Evolutionary conservation across 1,139 yeast genomes (phyloP).

Genomic region (Pichia sp.): DNA sequence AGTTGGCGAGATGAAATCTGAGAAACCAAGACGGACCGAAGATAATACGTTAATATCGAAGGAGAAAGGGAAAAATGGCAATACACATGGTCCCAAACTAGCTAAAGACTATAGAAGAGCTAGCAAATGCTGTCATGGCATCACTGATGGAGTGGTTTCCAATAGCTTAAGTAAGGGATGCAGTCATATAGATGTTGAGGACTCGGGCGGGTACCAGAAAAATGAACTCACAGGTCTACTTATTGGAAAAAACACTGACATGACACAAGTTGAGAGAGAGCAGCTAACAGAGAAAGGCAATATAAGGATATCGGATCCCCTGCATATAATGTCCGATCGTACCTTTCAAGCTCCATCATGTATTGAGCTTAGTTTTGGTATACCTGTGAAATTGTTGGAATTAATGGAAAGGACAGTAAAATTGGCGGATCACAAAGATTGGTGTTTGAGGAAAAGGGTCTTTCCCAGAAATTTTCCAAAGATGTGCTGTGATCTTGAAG

Average conservation of each 20-base stretch:
- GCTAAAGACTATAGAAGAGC: too few species aligned
- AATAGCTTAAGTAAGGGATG: too few species aligned
- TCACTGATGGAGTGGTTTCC: too few species aligned
- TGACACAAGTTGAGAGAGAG: constrained; percentile 14
- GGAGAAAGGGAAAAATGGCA: too few species aligned
- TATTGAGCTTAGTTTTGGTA: constrained; percentile 40
- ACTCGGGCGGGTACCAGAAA: constrained; percentile 17
- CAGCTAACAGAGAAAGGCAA: constrained; percentile 8
- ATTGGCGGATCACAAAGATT: constrained; percentile 46
- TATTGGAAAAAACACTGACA: constrained; percentile 5
- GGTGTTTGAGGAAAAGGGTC: constrained; percentile 37
- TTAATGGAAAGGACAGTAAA: constrained; percentile 41
- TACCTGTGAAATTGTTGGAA: constrained; percentile 39
- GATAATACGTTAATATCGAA: too few species aligned
- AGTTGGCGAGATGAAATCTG: too few species aligned
- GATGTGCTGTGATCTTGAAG: constrained; percentile 49
- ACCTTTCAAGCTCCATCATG: constrained; percentile 19
- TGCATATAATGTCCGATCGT: too few species aligned
- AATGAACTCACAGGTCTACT: constrained; percentile 17
- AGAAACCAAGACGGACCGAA: too few species aligned
- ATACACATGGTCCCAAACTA: too few species aligned
- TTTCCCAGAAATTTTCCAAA: constrained; percentile 50
- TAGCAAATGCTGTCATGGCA: too few species aligned
- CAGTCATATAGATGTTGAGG: constrained; percentile 12
- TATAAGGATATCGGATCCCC: constrained; percentile 16